A percentile compares a stretch with the other conserved stretches of the same genome.
Evolutionary conservation across 495 filamentous ascomycete genomes (phyloP).

Genomic region (Tuber aestivum): DNA sequence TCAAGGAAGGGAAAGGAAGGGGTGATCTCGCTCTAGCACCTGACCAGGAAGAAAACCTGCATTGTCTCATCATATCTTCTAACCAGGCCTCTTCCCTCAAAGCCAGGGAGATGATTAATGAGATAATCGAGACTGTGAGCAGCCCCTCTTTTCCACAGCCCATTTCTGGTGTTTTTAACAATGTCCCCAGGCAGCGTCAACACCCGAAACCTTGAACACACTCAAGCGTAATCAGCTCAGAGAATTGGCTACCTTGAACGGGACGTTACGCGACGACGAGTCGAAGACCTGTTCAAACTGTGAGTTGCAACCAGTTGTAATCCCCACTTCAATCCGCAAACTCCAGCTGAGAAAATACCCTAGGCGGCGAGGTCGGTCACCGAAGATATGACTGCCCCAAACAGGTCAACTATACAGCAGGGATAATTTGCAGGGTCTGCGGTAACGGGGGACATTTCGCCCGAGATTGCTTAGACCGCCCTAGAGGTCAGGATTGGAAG

Average conservation of each 20-base stretch:
- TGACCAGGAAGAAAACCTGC: constrained; percentile 78
- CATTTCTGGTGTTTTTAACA: constrained; percentile 4
- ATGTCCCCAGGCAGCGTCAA: constrained; percentile 61
- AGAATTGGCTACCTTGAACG: constrained; percentile 73
- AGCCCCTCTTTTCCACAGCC: neutral
- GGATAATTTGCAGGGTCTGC: constrained; percentile 98
- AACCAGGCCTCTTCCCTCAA: constrained; percentile 78
- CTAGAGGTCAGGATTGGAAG: constrained; percentile 84
- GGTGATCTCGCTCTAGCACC: constrained; percentile 75
- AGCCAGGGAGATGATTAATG: constrained; percentile 71
- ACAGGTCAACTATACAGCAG: constrained; percentile 94
- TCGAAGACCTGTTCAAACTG: constrained; percentile 99
- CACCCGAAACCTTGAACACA: constrained; percentile 73
- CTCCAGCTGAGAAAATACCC: constrained; percentile 26
- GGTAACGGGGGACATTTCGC: constrained; percentile 92
- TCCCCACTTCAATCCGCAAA: neutral
- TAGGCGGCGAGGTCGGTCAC: constrained; percentile 92
- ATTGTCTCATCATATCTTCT: constrained; percentile 77
- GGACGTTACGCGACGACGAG: constrained; percentile 75
- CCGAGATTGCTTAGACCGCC: constrained; percentile 86
- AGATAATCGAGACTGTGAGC: constrained; percentile 71
- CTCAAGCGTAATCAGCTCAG: constrained; percentile 76
- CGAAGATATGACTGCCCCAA: constrained; percentile 98
- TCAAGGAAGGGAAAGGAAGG: constrained; percentile 77
- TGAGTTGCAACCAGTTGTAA: constrained; percentile 47